These are phyloP conservation scores for Phytophthora tubulina DNA, from an alignment of 352 stramenopile genomes.

Conservation along the genomic window DNA sequence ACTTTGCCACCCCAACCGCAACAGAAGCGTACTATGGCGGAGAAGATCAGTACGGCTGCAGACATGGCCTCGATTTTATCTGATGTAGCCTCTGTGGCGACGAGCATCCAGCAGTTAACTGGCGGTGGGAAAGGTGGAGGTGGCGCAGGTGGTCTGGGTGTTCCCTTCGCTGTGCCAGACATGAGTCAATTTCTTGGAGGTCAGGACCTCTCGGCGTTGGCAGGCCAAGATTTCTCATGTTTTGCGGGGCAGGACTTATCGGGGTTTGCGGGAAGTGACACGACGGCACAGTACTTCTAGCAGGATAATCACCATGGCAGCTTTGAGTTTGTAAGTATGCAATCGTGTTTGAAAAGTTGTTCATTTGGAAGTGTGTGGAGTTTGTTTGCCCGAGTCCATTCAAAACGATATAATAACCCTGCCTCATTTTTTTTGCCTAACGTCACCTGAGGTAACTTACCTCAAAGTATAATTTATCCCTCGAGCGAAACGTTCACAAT, in stretches of 20 bases:
- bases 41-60: slow-evolving; percentile 37
- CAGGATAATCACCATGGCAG: not conserved
- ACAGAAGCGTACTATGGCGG: slow-evolving; percentile 31
- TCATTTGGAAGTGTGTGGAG: too few species aligned
- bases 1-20: slow-evolving; percentile 27
- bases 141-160: slow-evolving; percentile 2
- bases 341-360: too few species aligned
- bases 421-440: too few species aligned
- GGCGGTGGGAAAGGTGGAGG: slow-evolving; percentile 23
- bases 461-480: too few species aligned
- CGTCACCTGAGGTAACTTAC: too few species aligned
- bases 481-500: too few species aligned
- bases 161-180: slow-evolving; percentile 34
- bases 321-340: too few species aligned
- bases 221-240: slow-evolving; percentile 20
- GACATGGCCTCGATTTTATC: slow-evolving; percentile 38
- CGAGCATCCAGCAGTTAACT: slow-evolving; percentile 34
- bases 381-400: too few species aligned
- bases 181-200: slow-evolving; percentile 28
- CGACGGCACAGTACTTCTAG: not conserved
- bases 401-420: too few species aligned
- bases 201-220: slow-evolving; percentile 25
- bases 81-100: slow-evolving; percentile 35
- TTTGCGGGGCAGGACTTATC: not conserved
- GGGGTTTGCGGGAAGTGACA: not conserved